These are phyloP conservation scores for Coniosporium apollinis DNA, from an alignment of 495 filamentous ascomycete species.

Conservation along the genomic window DNA sequence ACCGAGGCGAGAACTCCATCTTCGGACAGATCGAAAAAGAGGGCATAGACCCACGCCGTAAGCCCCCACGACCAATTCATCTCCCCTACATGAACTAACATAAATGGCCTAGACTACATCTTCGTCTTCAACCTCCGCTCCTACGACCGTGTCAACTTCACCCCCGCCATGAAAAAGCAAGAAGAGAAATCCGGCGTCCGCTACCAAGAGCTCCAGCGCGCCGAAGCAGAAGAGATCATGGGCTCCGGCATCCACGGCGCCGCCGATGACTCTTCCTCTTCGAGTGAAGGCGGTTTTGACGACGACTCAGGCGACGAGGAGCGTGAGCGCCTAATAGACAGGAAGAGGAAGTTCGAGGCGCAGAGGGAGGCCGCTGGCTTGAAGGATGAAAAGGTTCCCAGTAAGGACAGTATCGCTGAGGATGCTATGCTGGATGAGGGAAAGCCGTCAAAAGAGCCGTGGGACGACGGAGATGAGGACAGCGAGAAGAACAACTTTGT, in stretches of 20 bases:
- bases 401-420: slow-evolving; percentile 56
- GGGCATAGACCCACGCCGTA: slow-evolving; percentile 53
- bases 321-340: slow-evolving; percentile 29
- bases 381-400: slow-evolving; percentile 26
- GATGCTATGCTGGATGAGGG: slow-evolving; percentile 60
- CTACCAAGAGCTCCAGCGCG: slow-evolving; percentile 73
- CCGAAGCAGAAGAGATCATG: slow-evolving; percentile 75
- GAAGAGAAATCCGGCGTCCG: slow-evolving; percentile 65
- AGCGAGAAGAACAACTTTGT: slow-evolving; percentile 74
- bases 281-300: slow-evolving; percentile 8
- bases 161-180: slow-evolving; percentile 44
- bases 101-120: slow-evolving; percentile 48
- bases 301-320: slow-evolving; percentile 26
- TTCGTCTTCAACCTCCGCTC: slow-evolving; percentile 85
- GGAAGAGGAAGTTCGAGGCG: slow-evolving; percentile 49
- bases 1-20: slow-evolving; percentile 79
- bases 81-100: too few relatives aligned
- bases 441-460: slow-evolving; percentile 49
- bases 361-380: slow-evolving; percentile 28
- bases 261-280: slow-evolving; percentile 4
- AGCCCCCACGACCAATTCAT: too few relatives aligned
- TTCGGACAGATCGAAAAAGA: slow-evolving; percentile 59
- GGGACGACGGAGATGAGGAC: slow-evolving; percentile 49
- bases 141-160: slow-evolving; percentile 81
- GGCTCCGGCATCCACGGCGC: slow-evolving; percentile 47